phyloP scores from a whole-genome alignment of 176 grass and related monocot species.

The Chloris gayana region DNA sequence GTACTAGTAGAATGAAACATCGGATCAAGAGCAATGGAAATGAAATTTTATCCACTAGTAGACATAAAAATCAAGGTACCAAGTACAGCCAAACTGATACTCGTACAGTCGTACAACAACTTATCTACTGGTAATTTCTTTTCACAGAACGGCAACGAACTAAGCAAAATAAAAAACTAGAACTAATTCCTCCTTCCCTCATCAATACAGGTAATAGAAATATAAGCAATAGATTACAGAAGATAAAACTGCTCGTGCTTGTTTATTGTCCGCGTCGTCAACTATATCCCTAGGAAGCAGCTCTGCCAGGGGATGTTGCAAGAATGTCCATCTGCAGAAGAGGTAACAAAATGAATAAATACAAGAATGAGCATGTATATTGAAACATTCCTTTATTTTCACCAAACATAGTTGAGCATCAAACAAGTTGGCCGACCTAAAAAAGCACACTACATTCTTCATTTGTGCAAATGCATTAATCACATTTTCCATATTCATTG shows the following conservation, averaged over 20 bases:
- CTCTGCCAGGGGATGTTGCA: slow-evolving; percentile 35
- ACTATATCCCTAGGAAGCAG: slow-evolving; percentile 35
- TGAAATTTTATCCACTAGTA: slow-evolving; percentile 27
- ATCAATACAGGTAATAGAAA: slow-evolving; percentile 44
- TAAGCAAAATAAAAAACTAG: slow-evolving; percentile 38
- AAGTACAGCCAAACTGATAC: slow-evolving; percentile 42
- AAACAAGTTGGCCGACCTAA: neutral
- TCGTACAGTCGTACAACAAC: slow-evolving; percentile 19
- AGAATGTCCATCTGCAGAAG: slow-evolving; percentile 49
- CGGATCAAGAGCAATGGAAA: neutral
- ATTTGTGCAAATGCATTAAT: neutral
- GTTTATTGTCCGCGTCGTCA: slow-evolving; percentile 34
- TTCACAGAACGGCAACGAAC: slow-evolving; percentile 28
- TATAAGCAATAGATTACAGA: slow-evolving; percentile 45
- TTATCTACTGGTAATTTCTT: slow-evolving; percentile 47
- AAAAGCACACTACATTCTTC: neutral
- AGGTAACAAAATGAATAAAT: neutral
- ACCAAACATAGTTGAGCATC: neutral
- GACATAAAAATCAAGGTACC: slow-evolving; percentile 28
- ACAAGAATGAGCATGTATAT: neutral
- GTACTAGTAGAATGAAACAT: neutral
- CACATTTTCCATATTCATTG: neutral
- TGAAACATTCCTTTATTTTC: neutral
- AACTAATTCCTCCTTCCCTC: slow-evolving; percentile 40
- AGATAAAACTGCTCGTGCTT: slow-evolving; percentile 43